Conservation (phyloP, 2,329 filamentous ascomycete species). For the Drechslerella coelobrocha region DNA sequence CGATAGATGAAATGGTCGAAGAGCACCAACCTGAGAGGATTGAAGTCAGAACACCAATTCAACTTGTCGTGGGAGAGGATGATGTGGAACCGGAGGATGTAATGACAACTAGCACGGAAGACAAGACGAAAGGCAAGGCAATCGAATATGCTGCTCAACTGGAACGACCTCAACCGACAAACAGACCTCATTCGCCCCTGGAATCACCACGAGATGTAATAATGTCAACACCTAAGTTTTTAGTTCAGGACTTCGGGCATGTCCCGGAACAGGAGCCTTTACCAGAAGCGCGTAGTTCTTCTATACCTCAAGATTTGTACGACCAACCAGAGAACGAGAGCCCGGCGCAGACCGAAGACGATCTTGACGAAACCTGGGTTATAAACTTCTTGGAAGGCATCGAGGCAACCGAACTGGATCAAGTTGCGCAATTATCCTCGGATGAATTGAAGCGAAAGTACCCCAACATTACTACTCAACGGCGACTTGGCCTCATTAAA, state of each 20-base stretch:
- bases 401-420: slow-evolving; percentile 19
- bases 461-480: slow-evolving; percentile 19
- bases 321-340: neutral
- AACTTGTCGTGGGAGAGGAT: slow-evolving; percentile 22
- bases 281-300: slow-evolving; percentile 7
- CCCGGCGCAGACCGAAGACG: neutral
- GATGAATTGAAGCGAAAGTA: slow-evolving; percentile 26
- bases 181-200: slow-evolving; percentile 9
- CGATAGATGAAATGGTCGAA: slow-evolving; percentile 39
- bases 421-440: slow-evolving; percentile 21
- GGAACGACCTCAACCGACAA: slow-evolving; percentile 4
- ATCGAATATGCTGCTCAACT: slow-evolving; percentile 12
- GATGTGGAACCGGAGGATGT: slow-evolving; percentile 18
- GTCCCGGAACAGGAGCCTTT: slow-evolving; percentile 40
- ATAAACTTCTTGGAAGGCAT: slow-evolving; percentile 32
- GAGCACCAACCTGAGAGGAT: slow-evolving; percentile 24
- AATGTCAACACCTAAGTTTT: slow-evolving; percentile 34
- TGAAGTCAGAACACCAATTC: slow-evolving; percentile 32
- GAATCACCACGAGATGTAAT: slow-evolving; percentile 30
- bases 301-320: neutral
- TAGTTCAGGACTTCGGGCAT: slow-evolving; percentile 18
- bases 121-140: slow-evolving; percentile 21
- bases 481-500: slow-evolving; percentile 26
- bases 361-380: slow-evolving; percentile 27
- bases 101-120: neutral